A percentile compares a stretch with the other conserved stretches of the same genome.
Evolutionary conservation across 768 basidiomycete genomes (phyloP).

Genomic region (Lanmaoa rubissima): DNA sequence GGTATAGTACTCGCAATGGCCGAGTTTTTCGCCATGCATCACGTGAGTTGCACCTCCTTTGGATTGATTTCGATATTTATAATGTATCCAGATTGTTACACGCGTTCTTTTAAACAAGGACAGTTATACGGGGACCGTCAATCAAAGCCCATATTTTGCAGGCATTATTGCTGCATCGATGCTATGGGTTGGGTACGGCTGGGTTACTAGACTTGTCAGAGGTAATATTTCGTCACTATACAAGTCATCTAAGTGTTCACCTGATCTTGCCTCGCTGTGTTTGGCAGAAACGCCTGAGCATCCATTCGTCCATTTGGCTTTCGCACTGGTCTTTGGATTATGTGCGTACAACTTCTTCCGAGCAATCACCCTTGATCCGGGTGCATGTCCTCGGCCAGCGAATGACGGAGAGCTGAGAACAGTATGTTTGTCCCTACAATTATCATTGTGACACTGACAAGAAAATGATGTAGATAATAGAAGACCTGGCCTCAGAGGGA

Average conservation of each 20-base stretch:
- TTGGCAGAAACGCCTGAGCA: slow-evolving; percentile 71
- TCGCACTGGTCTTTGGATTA: slow-evolving; percentile 63
- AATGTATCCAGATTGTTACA: slow-evolving; percentile 63
- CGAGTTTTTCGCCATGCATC: slow-evolving; percentile 91
- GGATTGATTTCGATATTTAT: slow-evolving; percentile 5
- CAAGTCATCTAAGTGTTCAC: background rate
- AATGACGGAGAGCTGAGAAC: slow-evolving; percentile 87
- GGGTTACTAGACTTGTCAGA: slow-evolving; percentile 73
- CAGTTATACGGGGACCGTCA: slow-evolving; percentile 79
- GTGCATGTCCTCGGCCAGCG: slow-evolving; percentile 75
- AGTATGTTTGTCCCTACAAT: slow-evolving; percentile 42
- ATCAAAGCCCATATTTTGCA: slow-evolving; percentile 88
- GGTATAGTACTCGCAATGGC: slow-evolving; percentile 79
- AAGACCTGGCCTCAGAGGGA: slow-evolving; percentile 85
- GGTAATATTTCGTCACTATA: slow-evolving; percentile 42
- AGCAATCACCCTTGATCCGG: slow-evolving; percentile 85
- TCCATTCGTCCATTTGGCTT: slow-evolving; percentile 71
- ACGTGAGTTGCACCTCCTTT: slow-evolving; percentile 52
- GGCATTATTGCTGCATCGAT: slow-evolving; percentile 86
- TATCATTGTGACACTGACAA: background rate
- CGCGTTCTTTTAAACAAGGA: slow-evolving; percentile 82
- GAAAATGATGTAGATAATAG: slow-evolving; percentile 63
- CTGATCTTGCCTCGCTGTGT: background rate
- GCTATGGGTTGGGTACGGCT: slow-evolving; percentile 82
- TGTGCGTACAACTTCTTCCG: slow-evolving; percentile 93